Conservation (phyloP, 257 asterid species). For the Fraxinus americana region DNA sequence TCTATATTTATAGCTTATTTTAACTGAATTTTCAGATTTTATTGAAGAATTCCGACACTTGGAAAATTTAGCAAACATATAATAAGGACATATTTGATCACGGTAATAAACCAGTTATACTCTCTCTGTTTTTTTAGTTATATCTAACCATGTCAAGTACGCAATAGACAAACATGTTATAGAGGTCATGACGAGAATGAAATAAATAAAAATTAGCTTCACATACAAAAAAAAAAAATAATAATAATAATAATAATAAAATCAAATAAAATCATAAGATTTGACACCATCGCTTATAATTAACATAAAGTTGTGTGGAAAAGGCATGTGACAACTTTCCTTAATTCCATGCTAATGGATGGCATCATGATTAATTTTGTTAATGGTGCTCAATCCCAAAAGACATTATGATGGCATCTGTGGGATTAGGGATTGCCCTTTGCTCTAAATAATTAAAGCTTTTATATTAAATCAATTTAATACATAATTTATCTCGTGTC, state of each 20-base stretch:
- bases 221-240: too few species aligned
- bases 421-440: not conserved
- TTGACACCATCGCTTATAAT: not conserved
- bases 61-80: too few species aligned
- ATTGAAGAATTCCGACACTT: not conserved
- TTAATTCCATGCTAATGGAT: constrained; percentile 21
- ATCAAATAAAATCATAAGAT: not conserved
- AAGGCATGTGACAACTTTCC: not conserved
- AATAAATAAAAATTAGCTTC: not conserved
- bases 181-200: not conserved
- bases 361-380: constrained; percentile 31
- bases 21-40: too few species aligned
- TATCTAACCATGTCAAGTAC: too few species aligned
- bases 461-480: too few species aligned
- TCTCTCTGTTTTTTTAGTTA: too few species aligned
- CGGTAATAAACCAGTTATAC: too few species aligned
- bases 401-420: constrained; percentile 17
- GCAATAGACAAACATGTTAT: too few species aligned
- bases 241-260: too few species aligned
- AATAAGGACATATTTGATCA: too few species aligned
- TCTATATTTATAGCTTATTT: too few species aligned
- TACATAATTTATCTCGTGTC: too few species aligned
- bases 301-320: not conserved
- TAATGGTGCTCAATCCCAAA: constrained; percentile 33
- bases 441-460: not conserved